Conservation (phyloP, 169 alveolate genomes). For the Cardiosporidium cionae region DNA sequence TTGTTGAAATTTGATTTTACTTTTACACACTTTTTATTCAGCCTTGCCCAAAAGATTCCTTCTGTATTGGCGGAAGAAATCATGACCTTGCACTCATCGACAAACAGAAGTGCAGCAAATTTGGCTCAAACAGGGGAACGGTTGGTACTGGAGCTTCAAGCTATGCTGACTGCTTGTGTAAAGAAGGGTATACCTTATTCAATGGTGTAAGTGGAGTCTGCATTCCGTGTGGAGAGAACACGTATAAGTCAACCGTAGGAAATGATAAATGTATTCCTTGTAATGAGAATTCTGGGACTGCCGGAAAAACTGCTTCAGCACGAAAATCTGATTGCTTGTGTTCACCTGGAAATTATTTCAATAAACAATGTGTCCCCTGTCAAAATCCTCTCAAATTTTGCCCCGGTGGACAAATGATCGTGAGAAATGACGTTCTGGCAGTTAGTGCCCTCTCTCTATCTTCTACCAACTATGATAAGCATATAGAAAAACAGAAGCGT, state of each 20-base stretch:
- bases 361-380: constrained; percentile 56
- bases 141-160: constrained; percentile 11
- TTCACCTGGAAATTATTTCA: constrained; percentile 57
- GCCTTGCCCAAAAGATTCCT: constrained; percentile 59
- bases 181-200: constrained; percentile 3
- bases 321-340: constrained; percentile 45
- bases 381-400: constrained; percentile 48
- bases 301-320: constrained; percentile 49
- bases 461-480: too few relatives aligned
- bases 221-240: constrained; percentile 49
- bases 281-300: constrained; percentile 55
- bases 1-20: background rate
- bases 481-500: background rate
- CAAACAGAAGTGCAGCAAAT: background rate
- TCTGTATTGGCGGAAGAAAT: constrained; percentile 56
- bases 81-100: background rate
- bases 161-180: constrained; percentile 42
- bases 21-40: background rate
- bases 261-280: constrained; percentile 59
- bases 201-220: constrained; percentile 21
- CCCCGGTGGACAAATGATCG: constrained; percentile 57
- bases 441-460: background rate
- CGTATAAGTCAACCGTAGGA: constrained; percentile 50
- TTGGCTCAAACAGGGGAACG: constrained; percentile 39
- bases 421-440: constrained; percentile 4